Evolutionary conservation across 441 rosid genomes (phyloP).

Genomic region (Codiaeum variegatum): DNA sequence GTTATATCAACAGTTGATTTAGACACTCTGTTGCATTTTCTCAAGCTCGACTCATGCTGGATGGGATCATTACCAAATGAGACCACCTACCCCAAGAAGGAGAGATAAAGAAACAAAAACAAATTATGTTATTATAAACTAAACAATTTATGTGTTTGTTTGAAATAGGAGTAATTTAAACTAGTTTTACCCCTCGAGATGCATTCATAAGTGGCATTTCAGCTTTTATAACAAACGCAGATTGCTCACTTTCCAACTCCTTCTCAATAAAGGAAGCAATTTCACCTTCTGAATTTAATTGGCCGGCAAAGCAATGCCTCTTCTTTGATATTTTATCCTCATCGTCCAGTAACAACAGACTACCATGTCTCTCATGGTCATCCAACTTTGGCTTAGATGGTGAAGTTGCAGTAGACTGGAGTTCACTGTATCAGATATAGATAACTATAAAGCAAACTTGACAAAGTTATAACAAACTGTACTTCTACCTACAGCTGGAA

Average conservation of each 20-base stretch:
- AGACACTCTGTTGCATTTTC: conserved; percentile 51
- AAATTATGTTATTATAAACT: conserved; percentile 16
- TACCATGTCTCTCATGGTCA: conserved; percentile 48
- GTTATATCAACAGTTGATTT: conserved; percentile 31
- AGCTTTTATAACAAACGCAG: conserved; percentile 31
- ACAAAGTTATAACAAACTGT: conserved; percentile 11
- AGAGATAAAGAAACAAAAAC: conserved; percentile 7
- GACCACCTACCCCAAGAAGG: conserved; percentile 34
- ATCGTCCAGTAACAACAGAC: conserved; percentile 36
- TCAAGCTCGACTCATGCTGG: conserved; percentile 51
- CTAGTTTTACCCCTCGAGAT: conserved; percentile 43
- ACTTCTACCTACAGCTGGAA: not conserved
- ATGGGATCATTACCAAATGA: conserved; percentile 23
- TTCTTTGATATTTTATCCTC: conserved; percentile 47
- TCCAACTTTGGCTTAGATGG: conserved; percentile 42
- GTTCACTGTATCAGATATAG: conserved; percentile 44
- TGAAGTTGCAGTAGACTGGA: conserved; percentile 45
- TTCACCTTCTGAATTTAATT: conserved; percentile 30
- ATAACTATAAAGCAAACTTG: not conserved
- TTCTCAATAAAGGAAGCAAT: conserved; percentile 30
- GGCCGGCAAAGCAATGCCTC: conserved; percentile 37
- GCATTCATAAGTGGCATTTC: conserved; percentile 23
- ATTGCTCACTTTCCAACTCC: conserved; percentile 32
- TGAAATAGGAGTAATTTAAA: not conserved
- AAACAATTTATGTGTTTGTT: not conserved